Conservation (phyloP, 2,329 filamentous ascomycete species). For the Ustulina deusta region DNA sequence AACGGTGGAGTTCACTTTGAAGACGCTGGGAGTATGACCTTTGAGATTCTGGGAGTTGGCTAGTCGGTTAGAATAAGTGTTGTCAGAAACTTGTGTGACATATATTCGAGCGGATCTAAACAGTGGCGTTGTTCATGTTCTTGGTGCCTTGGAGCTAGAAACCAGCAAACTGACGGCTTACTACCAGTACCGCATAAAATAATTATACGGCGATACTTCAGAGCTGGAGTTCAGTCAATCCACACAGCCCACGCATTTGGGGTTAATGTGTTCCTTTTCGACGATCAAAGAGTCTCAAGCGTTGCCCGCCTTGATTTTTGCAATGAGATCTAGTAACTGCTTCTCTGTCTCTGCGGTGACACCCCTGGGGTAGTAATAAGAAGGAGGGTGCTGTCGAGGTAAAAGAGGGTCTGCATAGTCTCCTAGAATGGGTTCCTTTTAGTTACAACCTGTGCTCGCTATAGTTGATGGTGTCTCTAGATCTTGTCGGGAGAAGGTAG, state of each 20-base stretch:
- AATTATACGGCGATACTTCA: background rate
- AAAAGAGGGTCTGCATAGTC: conserved; percentile 63
- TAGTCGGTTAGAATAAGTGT: background rate
- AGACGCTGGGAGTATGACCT: background rate
- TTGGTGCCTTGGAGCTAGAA: background rate
- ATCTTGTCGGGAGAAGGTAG: background rate
- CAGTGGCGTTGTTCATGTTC: background rate
- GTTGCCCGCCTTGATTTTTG: conserved; percentile 42
- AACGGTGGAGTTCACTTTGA: background rate
- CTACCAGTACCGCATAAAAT: background rate
- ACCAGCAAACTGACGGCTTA: background rate
- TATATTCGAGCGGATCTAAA: background rate
- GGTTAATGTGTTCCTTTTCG: background rate
- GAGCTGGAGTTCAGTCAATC: background rate
- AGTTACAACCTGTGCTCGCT: conserved; percentile 23
- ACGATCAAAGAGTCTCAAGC: conserved; percentile 5
- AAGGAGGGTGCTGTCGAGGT: conserved; percentile 51
- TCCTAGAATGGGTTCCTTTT: conserved; percentile 44
- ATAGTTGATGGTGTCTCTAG: background rate
- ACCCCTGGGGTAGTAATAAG: conserved; percentile 54
- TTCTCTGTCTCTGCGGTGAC: conserved; percentile 58
- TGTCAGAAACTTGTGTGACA: background rate
- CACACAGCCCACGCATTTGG: background rate
- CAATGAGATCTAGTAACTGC: conserved; percentile 54
- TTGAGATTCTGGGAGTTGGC: background rate